Base-by-base conservation (phyloP, 805 yeast genomes). In the Zygosaccharomyces lentus region DNA sequence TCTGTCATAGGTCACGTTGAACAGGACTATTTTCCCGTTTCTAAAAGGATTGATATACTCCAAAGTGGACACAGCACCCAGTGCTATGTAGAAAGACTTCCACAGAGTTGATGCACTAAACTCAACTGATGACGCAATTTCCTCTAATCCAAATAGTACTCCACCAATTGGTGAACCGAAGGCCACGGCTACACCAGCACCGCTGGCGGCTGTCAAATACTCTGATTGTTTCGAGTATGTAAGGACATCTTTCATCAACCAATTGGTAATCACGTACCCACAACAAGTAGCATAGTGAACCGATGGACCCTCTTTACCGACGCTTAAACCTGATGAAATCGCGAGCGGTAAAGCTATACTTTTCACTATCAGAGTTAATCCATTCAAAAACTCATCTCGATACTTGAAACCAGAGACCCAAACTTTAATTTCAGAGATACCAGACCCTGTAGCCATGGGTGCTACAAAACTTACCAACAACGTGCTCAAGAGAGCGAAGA, bases 101-200 rank as follows among this genome's bases (percentile, higher is more conserved):
- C 96, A 87, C 64, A 95, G 75, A 1, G 96, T 86, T 2, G 84
- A 74, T 12, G 89, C 69, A 53, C 80, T 84, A 61, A 88, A 84
- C 34, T 77, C 76, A 26, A 82, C 73, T 0, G 93, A 78, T n/a
- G 70, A 58, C 0, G 70, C 61, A 25, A 93, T 88, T 56, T 93
- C 99, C 62, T 93, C 99, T 48, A 93, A 76, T 9, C 95, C 81
- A 64, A 95, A 93, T 32, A 93, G 67, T 1, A 93, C 98, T 12
- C 99, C 99, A 21, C 96, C 96, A 70, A 91, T 88, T 0, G 99
- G 99, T 9, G 90, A 80, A 0, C 96, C 98, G 71, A 93, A 93
- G 0, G 98, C 99, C 7, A 93, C 98, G 0, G 98, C 98, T 7
- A 93, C 98, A 43, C 99, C 99, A 1, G 99, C 96, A 2, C 96